Evolutionary conservation across 352 stramenopile species (phyloP), one percentile per base, ranked within the genome.

Genomic region (Bremia lactucae): DNA sequence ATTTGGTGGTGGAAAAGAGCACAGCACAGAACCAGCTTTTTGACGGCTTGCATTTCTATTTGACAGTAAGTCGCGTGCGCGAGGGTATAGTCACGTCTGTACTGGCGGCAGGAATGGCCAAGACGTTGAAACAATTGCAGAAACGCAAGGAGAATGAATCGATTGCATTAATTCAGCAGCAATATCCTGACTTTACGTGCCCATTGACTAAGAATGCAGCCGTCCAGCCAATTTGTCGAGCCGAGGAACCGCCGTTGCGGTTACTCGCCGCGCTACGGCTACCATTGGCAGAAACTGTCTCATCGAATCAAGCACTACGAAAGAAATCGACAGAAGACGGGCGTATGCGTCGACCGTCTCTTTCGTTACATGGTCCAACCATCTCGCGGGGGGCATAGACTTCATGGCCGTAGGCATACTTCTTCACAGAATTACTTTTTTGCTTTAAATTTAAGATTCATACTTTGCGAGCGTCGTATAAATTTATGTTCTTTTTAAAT

Each of bases 21-120:
- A 42, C 52, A 54, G 36, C 49, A 21, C 53, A 62, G 20, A 45
- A 31, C 21, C 42, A 60, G 34, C 50, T 76, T 31, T 71, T 80
- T 11, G 68, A 83, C 23, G 73, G 73, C 2, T 40, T 87, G n/a
- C 36, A 81, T 37, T 87, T 84, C 49, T 87, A 84, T 59, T 48
- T 63, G 9, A 57, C 62, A n/a, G 58, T 87, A 15, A 69, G 41
- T 23, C 49, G 62, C 23, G 56, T 84, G 2, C 62, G 66, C 21
- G 31, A 59, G 8, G 24, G 49, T 8, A 68, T 59, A 4, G 65
- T 72, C 8, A 36, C 37, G 20, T 62, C 59, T 0, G 62, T 66
- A 5, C 22, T 86, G 20, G 47, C 69, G 18, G 46, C 66, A 9
- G 71, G 53, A 2, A 52, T 83, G 22, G 42, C 49, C 10, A 73